Conservation (phyloP, 2,329 filamentous ascomycete genomes). For the Sordariomycetes sp. region DNA sequence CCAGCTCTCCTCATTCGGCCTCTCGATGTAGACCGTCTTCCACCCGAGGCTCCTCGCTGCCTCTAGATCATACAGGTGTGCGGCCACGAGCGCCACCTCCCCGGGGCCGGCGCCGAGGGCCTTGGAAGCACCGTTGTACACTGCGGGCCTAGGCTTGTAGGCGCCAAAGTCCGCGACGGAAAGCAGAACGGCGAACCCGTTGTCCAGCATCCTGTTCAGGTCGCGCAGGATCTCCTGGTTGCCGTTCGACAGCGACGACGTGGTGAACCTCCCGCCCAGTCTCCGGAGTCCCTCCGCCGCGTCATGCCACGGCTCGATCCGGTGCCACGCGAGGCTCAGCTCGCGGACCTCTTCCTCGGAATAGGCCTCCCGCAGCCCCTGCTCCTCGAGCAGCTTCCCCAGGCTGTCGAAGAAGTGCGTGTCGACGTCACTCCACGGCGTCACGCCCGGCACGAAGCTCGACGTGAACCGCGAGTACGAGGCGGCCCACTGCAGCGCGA, state of each 20-base stretch:
- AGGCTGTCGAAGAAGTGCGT: constrained; percentile 59
- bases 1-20: constrained; percentile 56
- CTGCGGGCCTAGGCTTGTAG: constrained; percentile 62
- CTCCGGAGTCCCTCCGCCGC: constrained; percentile 40
- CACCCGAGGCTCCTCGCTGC: constrained; percentile 56
- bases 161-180: constrained; percentile 61
- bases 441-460: constrained; percentile 33
- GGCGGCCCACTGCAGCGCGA: constrained; percentile 62
- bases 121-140: constrained; percentile 58
- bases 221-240: constrained; percentile 58
- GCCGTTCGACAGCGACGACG: constrained; percentile 64
- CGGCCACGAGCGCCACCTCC: constrained; percentile 68
- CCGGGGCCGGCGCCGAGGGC: constrained; percentile 43
- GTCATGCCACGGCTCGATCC: constrained; percentile 60
- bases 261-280: constrained; percentile 42
- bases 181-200: constrained; percentile 53
- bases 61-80: constrained; percentile 59
- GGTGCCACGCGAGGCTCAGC: constrained; percentile 63
- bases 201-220: constrained; percentile 42
- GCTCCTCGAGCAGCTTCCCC: constrained; percentile 36
- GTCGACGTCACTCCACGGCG: constrained; percentile 59
- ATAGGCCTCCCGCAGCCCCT: constrained; percentile 47
- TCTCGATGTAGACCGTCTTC: constrained; percentile 64
- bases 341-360: constrained; percentile 49
- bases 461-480: constrained; percentile 52